Conservation (phyloP, 768 basidiomycete species). For the Psilocybe sp. region DNA sequence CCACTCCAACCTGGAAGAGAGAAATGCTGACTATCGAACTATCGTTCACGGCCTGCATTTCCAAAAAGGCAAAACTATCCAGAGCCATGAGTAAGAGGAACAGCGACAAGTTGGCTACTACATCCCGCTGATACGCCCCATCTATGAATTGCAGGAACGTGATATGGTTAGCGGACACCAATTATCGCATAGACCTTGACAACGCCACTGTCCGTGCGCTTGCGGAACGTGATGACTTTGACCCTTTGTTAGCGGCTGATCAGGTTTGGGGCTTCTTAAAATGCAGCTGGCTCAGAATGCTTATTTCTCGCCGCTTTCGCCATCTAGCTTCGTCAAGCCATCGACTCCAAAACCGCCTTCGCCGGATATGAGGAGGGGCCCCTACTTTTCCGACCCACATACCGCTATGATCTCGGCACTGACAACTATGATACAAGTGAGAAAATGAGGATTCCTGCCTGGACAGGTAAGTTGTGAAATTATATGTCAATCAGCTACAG, state of each 20-base stretch:
- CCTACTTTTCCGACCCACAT: conserved; percentile 89
- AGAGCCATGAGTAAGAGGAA: conserved; percentile 78
- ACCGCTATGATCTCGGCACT: conserved; percentile 83
- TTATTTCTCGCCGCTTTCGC: conserved; percentile 2
- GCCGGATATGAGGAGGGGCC: conserved; percentile 86
- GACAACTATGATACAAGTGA: conserved; percentile 94
- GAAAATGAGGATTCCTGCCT: conserved; percentile 94
- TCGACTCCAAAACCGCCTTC: conserved; percentile 75
- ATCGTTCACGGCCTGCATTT: conserved; percentile 85
- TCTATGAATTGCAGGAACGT: conserved; percentile 58
- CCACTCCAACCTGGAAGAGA: conserved; percentile 83
- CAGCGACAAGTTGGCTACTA: not conserved
- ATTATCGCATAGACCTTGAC: conserved; percentile 89
- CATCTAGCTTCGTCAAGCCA: conserved; percentile 65
- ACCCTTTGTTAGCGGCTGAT: conserved; percentile 75
- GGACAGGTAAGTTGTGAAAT: conserved; percentile 70
- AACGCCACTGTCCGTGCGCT: conserved; percentile 77
- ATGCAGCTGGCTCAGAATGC: not conserved
- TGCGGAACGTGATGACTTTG: conserved; percentile 63
- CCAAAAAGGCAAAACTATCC: conserved; percentile 83
- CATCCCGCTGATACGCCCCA: not conserved
- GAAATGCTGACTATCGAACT: conserved; percentile 90
- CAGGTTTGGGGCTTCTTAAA: conserved; percentile 53
- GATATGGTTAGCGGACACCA: conserved; percentile 93
- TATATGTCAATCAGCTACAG: not conserved